Evolutionary conservation across 164 flowering plant genomes (phyloP), one percentile per base, ranked within the genome.

Genomic region (Platanus orientalis): DNA sequence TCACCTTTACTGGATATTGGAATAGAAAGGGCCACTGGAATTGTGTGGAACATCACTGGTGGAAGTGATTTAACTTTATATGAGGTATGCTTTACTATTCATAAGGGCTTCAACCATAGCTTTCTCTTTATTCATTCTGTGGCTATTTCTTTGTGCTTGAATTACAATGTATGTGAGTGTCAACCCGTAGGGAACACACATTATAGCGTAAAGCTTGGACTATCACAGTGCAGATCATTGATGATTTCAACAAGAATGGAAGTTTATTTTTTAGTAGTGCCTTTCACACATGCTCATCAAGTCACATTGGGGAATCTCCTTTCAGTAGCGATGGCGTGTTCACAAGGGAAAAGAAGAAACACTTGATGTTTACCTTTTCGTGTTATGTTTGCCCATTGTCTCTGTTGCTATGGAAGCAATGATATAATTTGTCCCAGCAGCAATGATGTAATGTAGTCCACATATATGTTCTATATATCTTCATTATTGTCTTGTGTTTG

Each of bases 21-120:
- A 20, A 90, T 90, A 40, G 94, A 90, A 75, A 83, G 97, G 67
- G 97, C 97, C 45, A 87, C 97, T 68, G 94, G 94, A 53, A 87
- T 90, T 65, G 94, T 87, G 12, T 90, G 97, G 97, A 87, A 87
- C 71, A 90, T 90, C 25, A 90, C 97, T 61, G 94, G 97, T 54
- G 94, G 97, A 73, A 90, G 66, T 76, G 94, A 90, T 78, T 66
- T 90, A 59, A 90, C 92, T 53, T 72, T 90, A 56, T 83, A 61
- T 64, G 97, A 90, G 94, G 97, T 87, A 60, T 4, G n/a, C 39
- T 4, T 60, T 19, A n/a, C 26, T 42, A 25, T 14, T 68, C 62
- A 36, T 60, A 10, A 3, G 14, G 28, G 16, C 16, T 11, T 52
- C 3, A 52, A 12, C 19, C 3, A 19, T 52, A 9, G 6, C 29